phyloP scores from a whole-genome alignment of 75 land plant genomes.

The Gnetum montanum region DNA sequence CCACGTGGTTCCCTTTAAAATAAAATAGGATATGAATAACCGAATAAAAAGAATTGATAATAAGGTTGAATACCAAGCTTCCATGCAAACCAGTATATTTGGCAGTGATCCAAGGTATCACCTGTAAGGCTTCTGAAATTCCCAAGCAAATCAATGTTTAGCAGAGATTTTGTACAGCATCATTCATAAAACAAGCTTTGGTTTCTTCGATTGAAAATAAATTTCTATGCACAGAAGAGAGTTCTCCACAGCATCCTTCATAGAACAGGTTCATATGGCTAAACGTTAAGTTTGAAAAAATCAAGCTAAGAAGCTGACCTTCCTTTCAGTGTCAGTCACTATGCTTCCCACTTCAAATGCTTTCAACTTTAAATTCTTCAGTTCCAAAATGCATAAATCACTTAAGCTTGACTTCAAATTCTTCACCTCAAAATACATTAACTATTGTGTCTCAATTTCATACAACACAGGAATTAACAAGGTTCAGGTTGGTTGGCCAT shows the following conservation, averaged over 20 bases:
- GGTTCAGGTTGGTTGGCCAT: conserved; percentile 3
- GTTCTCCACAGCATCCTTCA: conserved; percentile 6
- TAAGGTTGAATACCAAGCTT: not conserved
- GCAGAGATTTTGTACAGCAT: no score
- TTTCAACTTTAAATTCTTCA: no score
- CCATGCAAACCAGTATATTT: not conserved
- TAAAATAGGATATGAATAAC: not conserved
- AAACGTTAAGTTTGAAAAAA: conserved; percentile 4
- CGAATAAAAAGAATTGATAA: not conserved
- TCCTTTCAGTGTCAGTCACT: conserved; percentile 7
- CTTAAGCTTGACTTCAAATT: conserved; percentile 5
- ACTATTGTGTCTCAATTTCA: conserved; percentile 4
- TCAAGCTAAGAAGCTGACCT: conserved; percentile 12
- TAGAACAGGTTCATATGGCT: conserved; percentile 3
- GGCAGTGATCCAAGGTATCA: conserved; percentile 4
- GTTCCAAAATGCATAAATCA: no score
- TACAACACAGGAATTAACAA: not conserved
- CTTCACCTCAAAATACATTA: conserved; percentile 3
- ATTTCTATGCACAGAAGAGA: conserved; percentile 5
- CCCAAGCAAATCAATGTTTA: no score
- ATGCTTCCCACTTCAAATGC: conserved; percentile 10
- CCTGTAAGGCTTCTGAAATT: not conserved
- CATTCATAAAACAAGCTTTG: no score
- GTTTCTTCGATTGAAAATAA: no score
- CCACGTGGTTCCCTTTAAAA: conserved; percentile 70